Evolutionary conservation across 371 early-diverging fungal species (phyloP).

Genomic region (Rhizopus delemar): DNA sequence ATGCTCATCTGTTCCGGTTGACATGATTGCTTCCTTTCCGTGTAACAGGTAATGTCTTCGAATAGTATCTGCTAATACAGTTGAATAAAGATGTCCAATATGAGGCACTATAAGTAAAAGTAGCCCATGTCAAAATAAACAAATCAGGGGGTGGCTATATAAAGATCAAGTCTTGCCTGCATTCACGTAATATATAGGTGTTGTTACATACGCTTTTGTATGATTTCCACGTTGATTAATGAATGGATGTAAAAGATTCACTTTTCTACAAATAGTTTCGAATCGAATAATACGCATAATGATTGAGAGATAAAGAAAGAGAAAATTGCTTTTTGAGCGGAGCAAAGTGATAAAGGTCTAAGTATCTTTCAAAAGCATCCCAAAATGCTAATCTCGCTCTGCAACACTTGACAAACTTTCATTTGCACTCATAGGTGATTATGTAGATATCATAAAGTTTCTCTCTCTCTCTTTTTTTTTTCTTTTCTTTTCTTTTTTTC

Average conservation of each 20-base stretch:
- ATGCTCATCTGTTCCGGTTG: slow-evolving; percentile 96
- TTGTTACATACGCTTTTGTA: slow-evolving; percentile 67
- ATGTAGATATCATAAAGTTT: no score
- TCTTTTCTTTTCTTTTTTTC: no score
- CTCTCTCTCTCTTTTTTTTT: no score
- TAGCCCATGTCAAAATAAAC: slow-evolving; percentile 5
- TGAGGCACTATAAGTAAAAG: slow-evolving; percentile 72
- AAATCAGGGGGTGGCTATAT: neutral
- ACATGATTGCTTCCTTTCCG: slow-evolving; percentile 61
- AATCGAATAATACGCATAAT: slow-evolving; percentile 17
- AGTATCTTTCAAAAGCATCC: no score
- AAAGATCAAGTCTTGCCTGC: slow-evolving; percentile 59
- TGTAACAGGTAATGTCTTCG: slow-evolving; percentile 73
- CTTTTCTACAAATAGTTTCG: slow-evolving; percentile 3
- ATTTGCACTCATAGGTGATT: no score
- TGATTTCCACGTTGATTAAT: slow-evolving; percentile 12
- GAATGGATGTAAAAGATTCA: neutral
- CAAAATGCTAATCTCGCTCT: no score
- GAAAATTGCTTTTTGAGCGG: slow-evolving; percentile 2
- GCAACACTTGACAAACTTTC: no score
- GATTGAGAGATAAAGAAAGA: slow-evolving; percentile 5
- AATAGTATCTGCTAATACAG: slow-evolving; percentile 83
- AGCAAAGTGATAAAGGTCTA: neutral
- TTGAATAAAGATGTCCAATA: slow-evolving; percentile 92
- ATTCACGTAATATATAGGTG: slow-evolving; percentile 97